A percentile compares a stretch with the other conserved stretches of the same genome.
phyloP scores from a whole-genome alignment of 2,329 filamentous ascomycete species.

The Cryphonectria naterciae region DNA sequence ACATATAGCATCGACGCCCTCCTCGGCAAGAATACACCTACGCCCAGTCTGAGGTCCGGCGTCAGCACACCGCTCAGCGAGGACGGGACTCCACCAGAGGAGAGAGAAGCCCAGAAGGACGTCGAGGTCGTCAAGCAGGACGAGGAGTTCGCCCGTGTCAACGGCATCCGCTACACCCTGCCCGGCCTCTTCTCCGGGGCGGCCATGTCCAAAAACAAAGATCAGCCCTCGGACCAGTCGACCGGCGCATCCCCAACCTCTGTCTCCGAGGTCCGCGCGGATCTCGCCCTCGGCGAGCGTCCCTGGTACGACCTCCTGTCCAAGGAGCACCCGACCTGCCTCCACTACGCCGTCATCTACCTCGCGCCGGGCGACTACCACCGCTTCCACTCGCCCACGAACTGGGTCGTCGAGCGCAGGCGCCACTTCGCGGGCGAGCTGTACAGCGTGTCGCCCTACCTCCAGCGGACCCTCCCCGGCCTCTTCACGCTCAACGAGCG shows the following conservation, averaged over 20 bases:
- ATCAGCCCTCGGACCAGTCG: conserved; percentile 73
- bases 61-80: conserved; percentile 35
- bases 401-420: conserved; percentile 92
- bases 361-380: conserved; percentile 98
- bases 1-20: conserved; percentile 96
- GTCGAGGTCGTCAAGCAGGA: conserved; percentile 75
- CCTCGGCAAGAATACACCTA: conserved; percentile 69
- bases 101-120: conserved; percentile 46
- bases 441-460: conserved; percentile 91
- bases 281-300: conserved; percentile 73
- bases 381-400: conserved; percentile 92
- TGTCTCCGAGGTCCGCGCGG: conserved; percentile 80
- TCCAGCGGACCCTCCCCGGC: conserved; percentile 88
- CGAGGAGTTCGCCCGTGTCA: conserved; percentile 91
- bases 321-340: conserved; percentile 65
- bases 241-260: conserved; percentile 69
- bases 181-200: conserved; percentile 84
- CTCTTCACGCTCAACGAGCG: conserved; percentile 97
- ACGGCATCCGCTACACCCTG: conserved; percentile 93
- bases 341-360: conserved; percentile 96
- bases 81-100: conserved; percentile 38
- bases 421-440: conserved; percentile 98
- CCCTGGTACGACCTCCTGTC: conserved; percentile 74
- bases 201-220: conserved; percentile 48
- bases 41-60: conserved; percentile 51